Base-by-base conservation (phyloP, 2,329 filamentous ascomycete genomes). In the Cercospora sp. region DNA sequence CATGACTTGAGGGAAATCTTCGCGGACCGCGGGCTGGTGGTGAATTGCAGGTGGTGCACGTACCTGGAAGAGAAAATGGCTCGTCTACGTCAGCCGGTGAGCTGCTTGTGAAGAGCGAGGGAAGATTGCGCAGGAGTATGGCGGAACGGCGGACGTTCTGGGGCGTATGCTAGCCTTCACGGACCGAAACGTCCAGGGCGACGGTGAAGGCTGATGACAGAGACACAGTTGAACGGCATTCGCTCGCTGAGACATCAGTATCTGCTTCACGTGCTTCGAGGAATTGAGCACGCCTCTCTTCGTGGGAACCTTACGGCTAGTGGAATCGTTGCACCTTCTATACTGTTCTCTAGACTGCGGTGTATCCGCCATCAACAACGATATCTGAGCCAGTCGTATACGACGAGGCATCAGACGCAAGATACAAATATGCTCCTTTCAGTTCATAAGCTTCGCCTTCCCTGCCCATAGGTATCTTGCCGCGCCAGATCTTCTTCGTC, bases 401-500 rank as follows among this genome's bases (percentile, higher is more conserved):
- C n/a, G 69, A 72, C 4, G 67, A 71, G 7, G 76, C 76, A 68
- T 78, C 76, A 64, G 74, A 76, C 3, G 76, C 76, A 28, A 78
- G 67, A 55, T 76, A 78, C 6, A 78, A 66, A 61, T 74, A 78
- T 40, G 75, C 61, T 2, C 74, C 76, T 60, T 78, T 78, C 68
- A 78, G 70, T 69, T 78, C 76, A 61, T 71, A 71, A 5, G 71
- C 69, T 60, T 77, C 62, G 1, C 75, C 76, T 57, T 76, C 74
- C 26, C 76, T 84, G 80, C 75, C 84, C 31, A 86, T 74, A 1
- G 80, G 79, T 0, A 84, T 79, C 84, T 87, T 86, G 1, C 82
- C 76, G 58, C 82, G 79, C 3, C 80, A 82, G 72, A 86, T 84
- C 18, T 85, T 82, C 10, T 84, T 71, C 1, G 79, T 69, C 79